Evolutionary conservation across 1,284 basidiomycete genomes (phyloP).

Genomic region (Fereydounia khargensis): DNA sequence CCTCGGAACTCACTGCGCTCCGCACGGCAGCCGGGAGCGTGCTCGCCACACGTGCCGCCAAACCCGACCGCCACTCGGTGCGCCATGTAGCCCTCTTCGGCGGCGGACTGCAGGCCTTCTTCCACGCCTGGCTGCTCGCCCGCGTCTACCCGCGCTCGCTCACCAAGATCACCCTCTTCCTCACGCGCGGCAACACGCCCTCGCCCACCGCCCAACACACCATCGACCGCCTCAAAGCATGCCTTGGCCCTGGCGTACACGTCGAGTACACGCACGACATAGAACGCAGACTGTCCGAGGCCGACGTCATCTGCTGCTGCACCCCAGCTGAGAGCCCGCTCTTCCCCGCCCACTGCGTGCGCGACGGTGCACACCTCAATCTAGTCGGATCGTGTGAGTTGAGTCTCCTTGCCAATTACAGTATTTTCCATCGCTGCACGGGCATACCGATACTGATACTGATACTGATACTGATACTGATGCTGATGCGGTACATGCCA

Average conservation of each 20-base stretch:
- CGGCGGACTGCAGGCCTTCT: slow-evolving; percentile 63
- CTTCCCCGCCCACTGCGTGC: slow-evolving; percentile 67
- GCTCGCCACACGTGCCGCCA: slow-evolving; percentile 56
- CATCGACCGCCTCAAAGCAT: slow-evolving; percentile 1
- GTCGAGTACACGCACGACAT: neutral
- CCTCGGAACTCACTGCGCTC: slow-evolving; percentile 71
- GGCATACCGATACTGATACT: too few relatives aligned
- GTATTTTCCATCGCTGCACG: too few relatives aligned
- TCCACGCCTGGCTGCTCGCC: slow-evolving; percentile 69
- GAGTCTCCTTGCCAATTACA: too few relatives aligned
- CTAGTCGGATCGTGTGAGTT: slow-evolving; percentile 70
- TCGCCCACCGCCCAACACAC: neutral
- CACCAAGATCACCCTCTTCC: slow-evolving; percentile 64
- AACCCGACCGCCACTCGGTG: neutral
- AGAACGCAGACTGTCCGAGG: slow-evolving; percentile 56
- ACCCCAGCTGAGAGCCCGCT: slow-evolving; percentile 72
- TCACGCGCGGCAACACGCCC: slow-evolving; percentile 11
- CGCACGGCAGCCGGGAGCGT: slow-evolving; percentile 73
- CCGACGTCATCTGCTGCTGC: slow-evolving; percentile 70
- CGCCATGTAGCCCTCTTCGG: slow-evolving; percentile 68
- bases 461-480: too few relatives aligned
- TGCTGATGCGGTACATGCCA: too few relatives aligned
- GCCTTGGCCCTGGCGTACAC: slow-evolving; percentile 13
- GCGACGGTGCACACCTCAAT: slow-evolving; percentile 69
- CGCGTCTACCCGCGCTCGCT: slow-evolving; percentile 66